Percentiles rank a stretch among this genome's conserved stretches.
Conservation (phyloP, 495 filamentous ascomycete species). For the Achaetomiella virescens region DNA sequence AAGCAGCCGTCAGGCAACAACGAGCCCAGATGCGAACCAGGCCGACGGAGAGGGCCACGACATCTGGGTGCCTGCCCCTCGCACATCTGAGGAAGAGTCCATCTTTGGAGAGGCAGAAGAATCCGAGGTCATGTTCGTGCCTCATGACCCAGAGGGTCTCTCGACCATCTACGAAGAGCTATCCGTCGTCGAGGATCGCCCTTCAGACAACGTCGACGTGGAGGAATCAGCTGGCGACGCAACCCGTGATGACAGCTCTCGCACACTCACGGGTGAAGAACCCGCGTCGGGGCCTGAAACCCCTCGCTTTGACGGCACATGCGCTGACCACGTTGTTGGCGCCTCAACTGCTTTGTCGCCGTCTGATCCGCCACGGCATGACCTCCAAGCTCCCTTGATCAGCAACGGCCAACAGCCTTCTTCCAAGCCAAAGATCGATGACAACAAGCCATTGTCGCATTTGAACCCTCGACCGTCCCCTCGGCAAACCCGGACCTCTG, state of each 20-base stretch:
- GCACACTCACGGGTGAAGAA: background rate
- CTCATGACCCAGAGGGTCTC: slow-evolving; percentile 24
- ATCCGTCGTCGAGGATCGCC: background rate
- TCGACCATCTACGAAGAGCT: slow-evolving; percentile 29
- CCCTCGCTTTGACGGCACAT: background rate
- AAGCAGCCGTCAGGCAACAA: slow-evolving; percentile 18
- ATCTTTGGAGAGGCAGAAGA: background rate
- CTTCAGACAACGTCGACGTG: background rate
- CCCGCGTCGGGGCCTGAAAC: background rate
- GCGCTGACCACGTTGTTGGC: slow-evolving; percentile 15
- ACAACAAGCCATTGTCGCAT: too few species aligned
- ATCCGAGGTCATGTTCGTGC: slow-evolving; percentile 5
- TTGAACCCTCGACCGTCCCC: too few species aligned
- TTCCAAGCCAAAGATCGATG: background rate
- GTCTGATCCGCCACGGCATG: slow-evolving; percentile 16
- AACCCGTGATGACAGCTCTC: background rate
- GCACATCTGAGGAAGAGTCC: background rate
- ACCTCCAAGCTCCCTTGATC: background rate
- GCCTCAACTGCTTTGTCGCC: slow-evolving; percentile 11
- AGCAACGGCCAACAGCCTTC: background rate
- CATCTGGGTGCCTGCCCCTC: background rate
- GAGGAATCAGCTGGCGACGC: too few species aligned
- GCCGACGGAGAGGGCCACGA: background rate
- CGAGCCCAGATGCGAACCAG: background rate
- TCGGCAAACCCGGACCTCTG: too few species aligned